These are phyloP conservation scores for Neofusicoccum umdonicola DNA, from an alignment of 2,329 filamentous ascomycete genomes.

Conservation along the genomic window DNA sequence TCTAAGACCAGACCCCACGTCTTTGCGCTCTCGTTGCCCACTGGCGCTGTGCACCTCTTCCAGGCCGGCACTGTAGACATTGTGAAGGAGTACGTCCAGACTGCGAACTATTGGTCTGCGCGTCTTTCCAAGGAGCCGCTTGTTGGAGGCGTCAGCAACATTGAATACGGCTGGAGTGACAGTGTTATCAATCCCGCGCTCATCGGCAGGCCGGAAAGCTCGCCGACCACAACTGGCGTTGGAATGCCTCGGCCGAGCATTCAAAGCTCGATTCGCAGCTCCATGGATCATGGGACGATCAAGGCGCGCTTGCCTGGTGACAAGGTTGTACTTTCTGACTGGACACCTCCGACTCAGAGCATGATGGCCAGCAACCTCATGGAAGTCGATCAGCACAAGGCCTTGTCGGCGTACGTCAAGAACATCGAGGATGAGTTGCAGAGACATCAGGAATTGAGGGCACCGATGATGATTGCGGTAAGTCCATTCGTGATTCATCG, in stretches of 20 bases:
- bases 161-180: constrained; percentile 97
- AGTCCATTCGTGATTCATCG: constrained; percentile 26
- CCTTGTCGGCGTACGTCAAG: constrained; percentile 74
- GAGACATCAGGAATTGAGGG: constrained; percentile 82
- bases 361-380: constrained; percentile 77
- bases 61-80: constrained; percentile 95
- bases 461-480: constrained; percentile 79
- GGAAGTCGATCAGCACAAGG: constrained; percentile 77
- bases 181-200: constrained; percentile 63
- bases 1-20: constrained; percentile 87
- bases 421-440: constrained; percentile 83
- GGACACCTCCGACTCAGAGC: constrained; percentile 84
- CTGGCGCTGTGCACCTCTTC: constrained; percentile 95
- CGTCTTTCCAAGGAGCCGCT: constrained; percentile 90
- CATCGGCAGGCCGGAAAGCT: constrained; percentile 42
- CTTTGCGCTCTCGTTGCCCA: constrained; percentile 89
- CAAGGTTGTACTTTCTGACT: constrained; percentile 78
- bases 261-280: constrained; percentile 61
- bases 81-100: constrained; percentile 87
- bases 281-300: constrained; percentile 55
- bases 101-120: constrained; percentile 97
- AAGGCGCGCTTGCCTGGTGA: constrained; percentile 77
- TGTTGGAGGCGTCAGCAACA: constrained; percentile 89
- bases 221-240: constrained; percentile 25
- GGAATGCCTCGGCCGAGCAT: constrained; percentile 57